Percentiles rank a stretch among this genome's conserved stretches.
phyloP scores from a whole-genome alignment of 345 rosid species.

The Euphorbia pulcherrima region DNA sequence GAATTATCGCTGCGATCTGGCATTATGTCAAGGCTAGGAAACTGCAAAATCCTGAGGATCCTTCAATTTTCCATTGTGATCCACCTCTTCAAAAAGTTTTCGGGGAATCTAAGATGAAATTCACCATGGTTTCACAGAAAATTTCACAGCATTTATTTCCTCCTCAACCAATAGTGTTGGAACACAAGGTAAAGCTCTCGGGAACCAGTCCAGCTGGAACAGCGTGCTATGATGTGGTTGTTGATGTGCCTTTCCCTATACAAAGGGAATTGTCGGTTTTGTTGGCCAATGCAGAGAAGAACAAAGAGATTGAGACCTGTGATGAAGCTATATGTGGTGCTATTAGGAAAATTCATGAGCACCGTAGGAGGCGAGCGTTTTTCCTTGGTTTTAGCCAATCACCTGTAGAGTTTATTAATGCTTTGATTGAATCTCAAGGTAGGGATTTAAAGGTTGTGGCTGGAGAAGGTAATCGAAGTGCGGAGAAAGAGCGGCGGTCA shows the following conservation, averaged over 20 bases:
- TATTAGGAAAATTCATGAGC: constrained; percentile 89
- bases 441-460: constrained; percentile 81
- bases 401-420: constrained; percentile 89
- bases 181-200: constrained; percentile 84
- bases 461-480: constrained; percentile 81
- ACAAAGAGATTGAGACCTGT: constrained; percentile 90
- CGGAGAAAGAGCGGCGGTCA: constrained; percentile 79
- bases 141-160: constrained; percentile 72
- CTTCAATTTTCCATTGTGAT: constrained; percentile 80
- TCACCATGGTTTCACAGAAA: constrained; percentile 85
- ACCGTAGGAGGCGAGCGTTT: constrained; percentile 83
- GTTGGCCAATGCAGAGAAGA: constrained; percentile 91
- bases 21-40: constrained; percentile 98
- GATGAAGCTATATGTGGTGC: constrained; percentile 93
- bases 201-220: constrained; percentile 76
- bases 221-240: constrained; percentile 92
- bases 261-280: constrained; percentile 80
- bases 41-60: constrained; percentile 83
- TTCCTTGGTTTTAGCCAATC: constrained; percentile 97
- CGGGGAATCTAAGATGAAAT: constrained; percentile 81
- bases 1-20: constrained; percentile 97
- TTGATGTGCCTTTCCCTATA: constrained; percentile 87
- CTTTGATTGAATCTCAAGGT: constrained; percentile 89
- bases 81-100: constrained; percentile 83
- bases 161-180: constrained; percentile 90